These are phyloP conservation scores for Nitzschia sp. DNA, from an alignment of 108 stramenopile genomes.

Conservation along the genomic window DNA sequence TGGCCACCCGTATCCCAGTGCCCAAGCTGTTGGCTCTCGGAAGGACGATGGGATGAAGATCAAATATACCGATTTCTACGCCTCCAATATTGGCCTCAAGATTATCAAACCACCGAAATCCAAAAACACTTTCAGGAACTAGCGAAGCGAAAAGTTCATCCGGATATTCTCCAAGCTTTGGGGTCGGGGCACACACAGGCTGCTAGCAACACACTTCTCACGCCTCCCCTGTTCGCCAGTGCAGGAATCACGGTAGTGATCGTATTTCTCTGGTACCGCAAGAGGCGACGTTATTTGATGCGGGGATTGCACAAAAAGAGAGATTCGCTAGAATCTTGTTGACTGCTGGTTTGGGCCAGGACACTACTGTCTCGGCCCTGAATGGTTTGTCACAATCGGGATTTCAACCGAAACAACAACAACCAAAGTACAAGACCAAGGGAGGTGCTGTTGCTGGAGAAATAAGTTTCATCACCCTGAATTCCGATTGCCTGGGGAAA, in stretches of 20 bases:
- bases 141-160: conserved; percentile 4
- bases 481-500: too few species aligned
- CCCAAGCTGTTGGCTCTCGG: conserved; percentile 43
- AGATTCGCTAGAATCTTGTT: not conserved
- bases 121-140: not conserved
- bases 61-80: conserved; percentile 29
- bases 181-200: not conserved
- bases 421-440: too few species aligned
- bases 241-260: not conserved
- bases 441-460: too few species aligned
- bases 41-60: conserved; percentile 50
- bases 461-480: too few species aligned
- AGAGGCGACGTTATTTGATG: conserved; percentile 14
- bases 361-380: not conserved
- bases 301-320: conserved; percentile 33
- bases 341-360: conserved; percentile 4
- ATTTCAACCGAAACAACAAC: too few species aligned
- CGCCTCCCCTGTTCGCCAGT: not conserved
- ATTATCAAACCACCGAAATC: not conserved
- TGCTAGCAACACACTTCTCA: not conserved
- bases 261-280: conserved; percentile 20
- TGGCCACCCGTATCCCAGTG: conserved; percentile 54
- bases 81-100: conserved; percentile 31
- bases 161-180: conserved; percentile 8
- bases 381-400: too few species aligned